These are phyloP conservation scores for Coemansia sp. DNA, from an alignment of 192 early-diverging fungal genomes.

Conservation along the genomic window DNA sequence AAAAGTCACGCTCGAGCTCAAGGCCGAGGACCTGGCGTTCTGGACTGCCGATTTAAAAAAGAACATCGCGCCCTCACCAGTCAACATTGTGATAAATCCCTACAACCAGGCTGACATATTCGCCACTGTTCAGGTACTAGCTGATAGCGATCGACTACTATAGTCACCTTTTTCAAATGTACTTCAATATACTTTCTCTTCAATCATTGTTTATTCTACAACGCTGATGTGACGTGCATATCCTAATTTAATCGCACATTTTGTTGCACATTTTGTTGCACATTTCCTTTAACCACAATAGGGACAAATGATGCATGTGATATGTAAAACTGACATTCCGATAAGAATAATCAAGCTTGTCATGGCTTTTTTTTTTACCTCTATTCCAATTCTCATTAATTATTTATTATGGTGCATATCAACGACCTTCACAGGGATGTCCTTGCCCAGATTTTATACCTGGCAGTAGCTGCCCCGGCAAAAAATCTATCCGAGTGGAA, in stretches of 20 bases:
- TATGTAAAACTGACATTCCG: too few relatives aligned
- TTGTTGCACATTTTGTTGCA: too few relatives aligned
- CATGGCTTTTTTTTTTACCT: not conserved
- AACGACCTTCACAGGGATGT: not conserved
- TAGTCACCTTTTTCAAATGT: not conserved
- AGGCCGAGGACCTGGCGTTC: conserved; percentile 27
- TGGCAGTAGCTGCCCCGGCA: not conserved
- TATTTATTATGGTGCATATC: not conserved
- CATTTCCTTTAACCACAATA: too few relatives aligned
- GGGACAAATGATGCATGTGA: too few relatives aligned
- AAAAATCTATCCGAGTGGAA: not conserved
- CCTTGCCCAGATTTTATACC: not conserved
- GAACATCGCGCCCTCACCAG: conserved; percentile 19
- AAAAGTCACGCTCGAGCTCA: conserved; percentile 41
- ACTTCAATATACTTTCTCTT: not conserved
- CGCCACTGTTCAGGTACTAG: conserved; percentile 11
- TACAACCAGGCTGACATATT: conserved; percentile 10
- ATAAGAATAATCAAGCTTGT: not conserved
- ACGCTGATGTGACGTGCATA: not conserved
- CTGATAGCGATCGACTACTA: not conserved
- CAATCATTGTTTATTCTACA: not conserved
- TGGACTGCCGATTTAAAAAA: conserved; percentile 20
- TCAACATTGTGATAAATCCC: conserved; percentile 28
- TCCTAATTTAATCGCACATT: too few relatives aligned
- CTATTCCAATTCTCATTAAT: not conserved